Evolutionary conservation across 257 asterid genomes (phyloP), one percentile per base, ranked within the genome.

Genomic region (Jacaranda copaia): DNA sequence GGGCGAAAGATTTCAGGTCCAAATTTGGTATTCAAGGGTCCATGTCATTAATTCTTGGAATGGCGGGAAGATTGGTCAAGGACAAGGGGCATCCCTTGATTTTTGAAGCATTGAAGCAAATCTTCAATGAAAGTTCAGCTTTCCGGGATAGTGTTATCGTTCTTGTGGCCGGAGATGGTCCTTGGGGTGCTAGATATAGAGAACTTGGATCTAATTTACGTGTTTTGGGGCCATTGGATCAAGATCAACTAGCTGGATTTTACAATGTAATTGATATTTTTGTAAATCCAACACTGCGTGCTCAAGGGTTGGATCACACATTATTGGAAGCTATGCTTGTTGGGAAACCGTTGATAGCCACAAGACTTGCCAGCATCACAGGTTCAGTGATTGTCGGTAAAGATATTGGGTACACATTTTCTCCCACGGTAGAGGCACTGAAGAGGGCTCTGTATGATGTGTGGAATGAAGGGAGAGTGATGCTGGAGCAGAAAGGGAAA

Each of bases 291-390:
- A 90, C 97, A 13, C 87, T 92, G 63, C 83, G 96, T 53, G 95
- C 95, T 36, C 96, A 92, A 73, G 96, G 97, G 25, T 73, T 90
- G 82, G 96, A 90, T 74, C 97, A 92, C 63, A 92, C 97, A 3
- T 68, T 92, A 66, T 55, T 89, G 78, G 97, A 92, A 74, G 95
- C 96, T 6, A 86, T 83, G 81, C 88, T 90, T 20, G 88, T 89
- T 0, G 96, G 93, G 69, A 90, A 92, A 79, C 88, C 96, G 18
- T 55, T 90, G 68, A 81, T 90, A 89, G 96, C 96, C 20, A 90
- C 95, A 15, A 89, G 74, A 64, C 84, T 92, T 9, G 91, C 89
- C 8, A 92, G 96, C 83, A 88, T 90, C 57, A 88, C 91, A 1
- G 88, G 82, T 8, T 86, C 92, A 4, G 90, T 92, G 46, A 87